Percentiles rank a stretch among this genome's conserved stretches.
phyloP scores from a whole-genome alignment of 352 stramenopile species.

The Pythium folliculosum region DNA sequence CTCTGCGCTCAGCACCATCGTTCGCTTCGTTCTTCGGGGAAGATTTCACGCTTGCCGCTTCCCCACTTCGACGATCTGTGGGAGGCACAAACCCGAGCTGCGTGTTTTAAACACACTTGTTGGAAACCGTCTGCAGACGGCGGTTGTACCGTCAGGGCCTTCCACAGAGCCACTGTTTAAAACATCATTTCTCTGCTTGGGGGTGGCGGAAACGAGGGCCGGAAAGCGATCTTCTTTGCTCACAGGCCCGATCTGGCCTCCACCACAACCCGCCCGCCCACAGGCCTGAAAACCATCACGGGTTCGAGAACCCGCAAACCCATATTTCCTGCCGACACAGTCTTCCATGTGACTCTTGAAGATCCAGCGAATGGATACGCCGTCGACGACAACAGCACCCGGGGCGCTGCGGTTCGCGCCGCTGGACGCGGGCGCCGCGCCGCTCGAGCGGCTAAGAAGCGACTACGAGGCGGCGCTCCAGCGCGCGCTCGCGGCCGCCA shows the following conservation, averaged over 20 bases:
- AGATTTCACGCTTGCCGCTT: slow-evolving; percentile 18
- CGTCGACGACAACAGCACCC: background rate
- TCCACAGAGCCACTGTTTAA: no score
- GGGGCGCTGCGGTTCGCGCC: slow-evolving; percentile 14
- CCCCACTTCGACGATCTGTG: slow-evolving; percentile 8
- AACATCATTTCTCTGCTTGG: slow-evolving; percentile 10
- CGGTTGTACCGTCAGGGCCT: no score
- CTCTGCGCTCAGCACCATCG: slow-evolving; percentile 55
- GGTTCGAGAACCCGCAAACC: slow-evolving; percentile 4
- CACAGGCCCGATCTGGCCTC: background rate
- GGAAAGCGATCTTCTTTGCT: slow-evolving; percentile 20
- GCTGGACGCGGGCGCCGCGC: slow-evolving; percentile 7
- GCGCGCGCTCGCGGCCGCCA: slow-evolving; percentile 37
- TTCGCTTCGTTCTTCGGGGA: slow-evolving; percentile 20
- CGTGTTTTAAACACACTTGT: slow-evolving; percentile 15
- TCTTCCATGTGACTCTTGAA: slow-evolving; percentile 16
- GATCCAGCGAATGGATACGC: slow-evolving; percentile 19
- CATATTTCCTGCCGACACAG: background rate
- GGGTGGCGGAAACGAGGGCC: background rate
- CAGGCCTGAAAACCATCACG: background rate
- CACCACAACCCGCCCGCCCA: background rate
- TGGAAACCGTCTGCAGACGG: background rate
- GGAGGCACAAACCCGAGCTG: background rate
- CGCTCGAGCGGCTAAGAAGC: slow-evolving; percentile 37
- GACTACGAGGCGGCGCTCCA: slow-evolving; percentile 47